Evolutionary conservation across 78 protist species (phyloP), one percentile per base, ranked within the genome.

Genomic region (Cavenderia fasciculata): DNA sequence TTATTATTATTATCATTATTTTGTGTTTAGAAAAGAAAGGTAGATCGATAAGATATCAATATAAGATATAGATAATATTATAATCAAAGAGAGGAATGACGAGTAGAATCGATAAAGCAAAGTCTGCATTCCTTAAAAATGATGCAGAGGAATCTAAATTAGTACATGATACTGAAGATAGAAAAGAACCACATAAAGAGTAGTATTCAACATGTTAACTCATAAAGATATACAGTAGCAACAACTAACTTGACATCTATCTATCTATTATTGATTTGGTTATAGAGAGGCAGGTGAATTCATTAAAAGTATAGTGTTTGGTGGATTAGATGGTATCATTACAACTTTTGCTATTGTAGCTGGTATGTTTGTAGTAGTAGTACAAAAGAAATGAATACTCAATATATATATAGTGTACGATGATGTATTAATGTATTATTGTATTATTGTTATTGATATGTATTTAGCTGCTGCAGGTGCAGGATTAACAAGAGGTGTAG

Each of bases 321-420:
- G 95, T 54, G 98, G 98, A 4, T 82, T 96, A 29, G 98, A 96
- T 78, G 98, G 98, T 51, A 94, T 94, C 51, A 85, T 88, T 11
- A 94, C 96, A 6, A 92, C 96, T 57, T 94, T 96, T 82, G 98
- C 96, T 10, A 86, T 94, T 56, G 95, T 94, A 33, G 78, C 96
- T 70, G 51, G 7, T n/a, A 14, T 74, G 38, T 27, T 21, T 14
- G 4, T 74, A 23, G n/a, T 34, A 74, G 57, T 14, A 27, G 59
- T 25, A 43, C 7, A 49, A 77, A n/a, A n/a, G n/a, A n/a, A n/a
- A n/a, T n/a, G n/a, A n/a, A n/a, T 4, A 44, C 36, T 49, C 92
- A 73, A 38, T 85, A 90, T 11, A 46, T 94, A n/a, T n/a, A n/a
- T n/a, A n/a, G n/a, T n/a, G n/a, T n/a, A n/a, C n/a, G n/a, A n/a